Percentiles rank a stretch among this genome's conserved stretches.
Conservation (phyloP, 1,139 yeast genomes). For the Zygosaccharomyces sapae region DNA sequence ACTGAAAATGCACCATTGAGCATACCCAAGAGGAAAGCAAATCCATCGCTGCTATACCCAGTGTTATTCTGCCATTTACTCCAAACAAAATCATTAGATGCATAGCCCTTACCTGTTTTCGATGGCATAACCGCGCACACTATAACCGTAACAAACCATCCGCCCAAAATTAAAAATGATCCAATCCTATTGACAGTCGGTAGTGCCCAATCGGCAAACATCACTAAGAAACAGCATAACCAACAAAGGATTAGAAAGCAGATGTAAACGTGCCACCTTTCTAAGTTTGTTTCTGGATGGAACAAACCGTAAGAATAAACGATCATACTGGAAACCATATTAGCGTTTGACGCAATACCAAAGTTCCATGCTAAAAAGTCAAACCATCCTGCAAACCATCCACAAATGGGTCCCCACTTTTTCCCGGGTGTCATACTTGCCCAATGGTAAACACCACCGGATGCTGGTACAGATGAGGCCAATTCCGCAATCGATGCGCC, state of each 20-base stretch:
- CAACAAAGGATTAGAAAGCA: conserved; percentile 6
- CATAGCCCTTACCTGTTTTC: conserved; percentile 6
- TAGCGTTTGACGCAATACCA: conserved; percentile 9
- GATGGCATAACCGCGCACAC: conserved; percentile 11
- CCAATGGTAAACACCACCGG: conserved; percentile 11
- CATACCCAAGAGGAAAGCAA: conserved; percentile 9
- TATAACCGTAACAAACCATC: conserved; percentile 11
- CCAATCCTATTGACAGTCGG: conserved; percentile 8
- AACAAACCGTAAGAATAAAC: conserved; percentile 8
- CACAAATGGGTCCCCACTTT: conserved; percentile 9
- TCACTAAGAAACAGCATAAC: conserved; percentile 7
- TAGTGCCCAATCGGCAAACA: conserved; percentile 10
- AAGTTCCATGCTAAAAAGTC: conserved; percentile 10
- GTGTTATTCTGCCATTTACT: conserved; percentile 9
- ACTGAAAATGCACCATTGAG: conserved; percentile 10
- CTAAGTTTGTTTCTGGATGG: conserved; percentile 3
- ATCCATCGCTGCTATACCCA: conserved; percentile 9
- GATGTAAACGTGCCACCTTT: conserved; percentile 8
- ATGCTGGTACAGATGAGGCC: conserved; percentile 9
- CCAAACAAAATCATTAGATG: conserved; percentile 9
- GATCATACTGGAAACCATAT: conserved; percentile 7
- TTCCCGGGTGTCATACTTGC: conserved; percentile 8
- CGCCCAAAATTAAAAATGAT: conserved; percentile 9
- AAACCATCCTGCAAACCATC: conserved; percentile 12
- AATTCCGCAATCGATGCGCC: conserved; percentile 10